Evolutionary conservation across 768 basidiomycete genomes (phyloP).

Genomic region (Strobilomyces confusus): DNA sequence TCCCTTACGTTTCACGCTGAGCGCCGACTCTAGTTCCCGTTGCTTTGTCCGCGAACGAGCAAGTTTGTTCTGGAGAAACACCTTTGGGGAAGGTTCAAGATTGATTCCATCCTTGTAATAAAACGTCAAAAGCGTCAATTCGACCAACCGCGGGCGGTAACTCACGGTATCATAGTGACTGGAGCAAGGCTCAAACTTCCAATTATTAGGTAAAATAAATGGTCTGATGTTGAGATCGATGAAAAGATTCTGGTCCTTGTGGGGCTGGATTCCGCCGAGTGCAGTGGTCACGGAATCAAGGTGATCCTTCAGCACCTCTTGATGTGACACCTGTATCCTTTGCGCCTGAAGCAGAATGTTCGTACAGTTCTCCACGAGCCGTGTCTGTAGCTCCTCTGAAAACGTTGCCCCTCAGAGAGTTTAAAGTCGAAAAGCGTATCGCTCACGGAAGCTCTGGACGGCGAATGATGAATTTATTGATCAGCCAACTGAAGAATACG

Average conservation of each 20-base stretch:
- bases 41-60: conserved; percentile 55
- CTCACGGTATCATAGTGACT: conserved; percentile 74
- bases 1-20: conserved; percentile 58
- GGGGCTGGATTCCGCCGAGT: conserved; percentile 50
- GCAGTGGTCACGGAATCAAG: conserved; percentile 44
- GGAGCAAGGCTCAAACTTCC: conserved; percentile 71
- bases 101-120: conserved; percentile 42
- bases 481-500: conserved; percentile 24
- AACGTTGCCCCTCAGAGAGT: background rate
- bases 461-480: conserved; percentile 10
- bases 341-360: conserved; percentile 58
- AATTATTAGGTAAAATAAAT: conserved; percentile 62
- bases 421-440: background rate
- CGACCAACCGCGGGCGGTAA: background rate
- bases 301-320: conserved; percentile 53
- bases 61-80: conserved; percentile 79
- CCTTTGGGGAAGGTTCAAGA: conserved; percentile 66
- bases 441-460: conserved; percentile 68
- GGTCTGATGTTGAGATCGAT: conserved; percentile 65
- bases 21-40: conserved; percentile 53
- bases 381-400: conserved; percentile 69
- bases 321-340: conserved; percentile 52
- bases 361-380: conserved; percentile 53
- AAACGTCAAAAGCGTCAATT: background rate
- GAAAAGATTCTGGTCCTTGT: conserved; percentile 66